phyloP scores from a whole-genome alignment of 345 rosid genomes.

The Ricinus communis region DNA sequence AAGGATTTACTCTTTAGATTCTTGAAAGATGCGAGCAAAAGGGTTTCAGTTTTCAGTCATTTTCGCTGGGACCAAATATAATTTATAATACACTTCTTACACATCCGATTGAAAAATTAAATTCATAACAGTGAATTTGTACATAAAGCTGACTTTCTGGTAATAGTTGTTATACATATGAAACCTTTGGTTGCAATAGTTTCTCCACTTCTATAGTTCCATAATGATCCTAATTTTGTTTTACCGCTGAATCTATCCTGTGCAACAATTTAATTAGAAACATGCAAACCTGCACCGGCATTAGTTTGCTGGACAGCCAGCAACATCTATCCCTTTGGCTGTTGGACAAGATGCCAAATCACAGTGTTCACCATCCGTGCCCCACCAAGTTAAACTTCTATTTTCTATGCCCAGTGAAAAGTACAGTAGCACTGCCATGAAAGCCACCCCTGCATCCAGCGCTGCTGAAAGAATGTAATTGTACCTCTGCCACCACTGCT shows the following conservation, averaged over 20 bases:
- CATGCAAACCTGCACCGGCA: neutral
- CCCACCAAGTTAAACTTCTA: constrained; percentile 67
- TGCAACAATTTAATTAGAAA: constrained; percentile 13
- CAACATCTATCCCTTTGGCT: constrained; percentile 57
- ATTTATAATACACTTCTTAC: neutral
- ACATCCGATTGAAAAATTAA: neutral
- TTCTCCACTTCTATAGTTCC: neutral
- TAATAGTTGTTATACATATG: neutral
- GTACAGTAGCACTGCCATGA: constrained; percentile 78
- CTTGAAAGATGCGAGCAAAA: no score
- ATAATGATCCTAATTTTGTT: neutral
- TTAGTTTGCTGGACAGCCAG: constrained; percentile 62
- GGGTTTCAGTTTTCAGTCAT: neutral
- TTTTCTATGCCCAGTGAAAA: constrained; percentile 62
- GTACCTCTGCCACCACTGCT: constrained; percentile 91
- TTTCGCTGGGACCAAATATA: neutral
- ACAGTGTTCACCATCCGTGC: constrained; percentile 76
- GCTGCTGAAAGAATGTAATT: constrained; percentile 84
- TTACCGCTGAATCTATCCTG: constrained; percentile 9
- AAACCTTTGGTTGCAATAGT: neutral
- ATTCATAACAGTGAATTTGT: neutral
- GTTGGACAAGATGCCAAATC: constrained; percentile 74
- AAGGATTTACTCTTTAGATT: no score
- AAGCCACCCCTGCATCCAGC: constrained; percentile 81
- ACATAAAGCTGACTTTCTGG: neutral